These are phyloP conservation scores for Chaetomiaceae sp. DNA, from an alignment of 2,329 filamentous ascomycete genomes.

Conservation along the genomic window DNA sequence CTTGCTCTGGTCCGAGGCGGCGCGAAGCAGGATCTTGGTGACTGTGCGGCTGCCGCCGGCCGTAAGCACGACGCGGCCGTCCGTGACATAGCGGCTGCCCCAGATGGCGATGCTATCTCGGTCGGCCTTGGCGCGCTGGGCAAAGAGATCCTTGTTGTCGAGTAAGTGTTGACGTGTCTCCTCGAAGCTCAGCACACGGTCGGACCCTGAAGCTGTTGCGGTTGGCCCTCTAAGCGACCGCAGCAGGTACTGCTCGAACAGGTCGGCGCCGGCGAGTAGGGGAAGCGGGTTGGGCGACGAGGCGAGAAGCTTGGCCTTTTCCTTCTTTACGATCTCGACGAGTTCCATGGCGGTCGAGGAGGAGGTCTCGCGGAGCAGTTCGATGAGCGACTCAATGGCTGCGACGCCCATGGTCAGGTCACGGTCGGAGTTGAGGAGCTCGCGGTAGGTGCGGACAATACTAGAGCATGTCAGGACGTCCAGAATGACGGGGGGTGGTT, in stretches of 20 bases:
- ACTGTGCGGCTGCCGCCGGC: slow-evolving; percentile 87
- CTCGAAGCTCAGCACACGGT: slow-evolving; percentile 62
- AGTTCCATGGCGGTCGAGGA: slow-evolving; percentile 91
- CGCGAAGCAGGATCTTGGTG: slow-evolving; percentile 67
- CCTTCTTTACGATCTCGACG: slow-evolving; percentile 73
- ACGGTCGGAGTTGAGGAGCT: slow-evolving; percentile 59
- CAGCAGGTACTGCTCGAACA: slow-evolving; percentile 92
- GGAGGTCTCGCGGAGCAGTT: slow-evolving; percentile 72
- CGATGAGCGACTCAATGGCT: slow-evolving; percentile 59
- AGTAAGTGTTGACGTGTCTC: slow-evolving; percentile 78
- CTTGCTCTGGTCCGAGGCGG: slow-evolving; percentile 55
- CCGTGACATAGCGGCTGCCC: slow-evolving; percentile 71
- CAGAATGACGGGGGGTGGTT: no score
- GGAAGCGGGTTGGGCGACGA: slow-evolving; percentile 85
- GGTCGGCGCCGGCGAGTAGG: slow-evolving; percentile 86
- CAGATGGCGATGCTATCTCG: slow-evolving; percentile 77
- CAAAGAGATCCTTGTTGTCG: slow-evolving; percentile 81
- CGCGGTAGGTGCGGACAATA: slow-evolving; percentile 53
- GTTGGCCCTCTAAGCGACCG: slow-evolving; percentile 59
- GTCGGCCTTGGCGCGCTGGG: slow-evolving; percentile 77
- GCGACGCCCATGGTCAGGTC: slow-evolving; percentile 95
- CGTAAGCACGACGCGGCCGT: slow-evolving; percentile 79
- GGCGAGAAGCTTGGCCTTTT: slow-evolving; percentile 72
- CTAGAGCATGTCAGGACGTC: slow-evolving; percentile 30
- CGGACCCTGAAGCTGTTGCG: slow-evolving; percentile 30